A percentile compares a stretch with the other conserved stretches of the same genome.
Evolutionary conservation across 2,329 filamentous ascomycete genomes (phyloP).

Genomic region (Bretziella fagacearum): DNA sequence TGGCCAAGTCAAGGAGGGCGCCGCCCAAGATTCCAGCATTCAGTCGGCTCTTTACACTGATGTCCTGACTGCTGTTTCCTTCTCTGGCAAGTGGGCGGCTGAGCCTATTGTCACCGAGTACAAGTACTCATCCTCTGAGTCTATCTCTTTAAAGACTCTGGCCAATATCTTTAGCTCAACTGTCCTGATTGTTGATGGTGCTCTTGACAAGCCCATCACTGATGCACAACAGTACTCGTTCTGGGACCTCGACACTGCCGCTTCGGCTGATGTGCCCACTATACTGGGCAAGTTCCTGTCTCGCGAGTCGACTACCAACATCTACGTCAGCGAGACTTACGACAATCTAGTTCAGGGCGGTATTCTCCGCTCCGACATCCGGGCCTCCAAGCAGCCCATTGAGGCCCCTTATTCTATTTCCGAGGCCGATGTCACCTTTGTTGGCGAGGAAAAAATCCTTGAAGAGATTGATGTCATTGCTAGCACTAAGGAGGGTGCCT

Average conservation of each 20-base stretch:
- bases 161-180: constrained; percentile 32
- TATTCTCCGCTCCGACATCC: constrained; percentile 66
- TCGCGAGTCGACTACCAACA: constrained; percentile 50
- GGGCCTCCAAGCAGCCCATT: constrained; percentile 64
- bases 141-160: constrained; percentile 38
- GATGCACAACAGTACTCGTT: constrained; percentile 56
- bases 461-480: constrained; percentile 59
- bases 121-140: constrained; percentile 65
- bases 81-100: constrained; percentile 49
- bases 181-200: constrained; percentile 33
- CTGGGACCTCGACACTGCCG: constrained; percentile 74
- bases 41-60: constrained; percentile 87
- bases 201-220: constrained; percentile 31
- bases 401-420: constrained; percentile 71
- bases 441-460: constrained; percentile 66
- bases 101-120: constrained; percentile 57
- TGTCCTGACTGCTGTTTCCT: constrained; percentile 68
- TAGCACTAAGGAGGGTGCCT: constrained; percentile 52
- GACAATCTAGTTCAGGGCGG: constrained; percentile 59
- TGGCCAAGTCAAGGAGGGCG: constrained; percentile 63
- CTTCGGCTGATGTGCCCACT: constrained; percentile 45
- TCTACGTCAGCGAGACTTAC: constrained; percentile 44
- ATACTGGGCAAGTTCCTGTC: constrained; percentile 44
- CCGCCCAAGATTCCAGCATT: constrained; percentile 55
- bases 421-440: constrained; percentile 59